A percentile compares a stretch with the other conserved stretches of the same genome.
Conservation (phyloP, 2,329 filamentous ascomycete genomes). For the Verticillium nubilum region DNA sequence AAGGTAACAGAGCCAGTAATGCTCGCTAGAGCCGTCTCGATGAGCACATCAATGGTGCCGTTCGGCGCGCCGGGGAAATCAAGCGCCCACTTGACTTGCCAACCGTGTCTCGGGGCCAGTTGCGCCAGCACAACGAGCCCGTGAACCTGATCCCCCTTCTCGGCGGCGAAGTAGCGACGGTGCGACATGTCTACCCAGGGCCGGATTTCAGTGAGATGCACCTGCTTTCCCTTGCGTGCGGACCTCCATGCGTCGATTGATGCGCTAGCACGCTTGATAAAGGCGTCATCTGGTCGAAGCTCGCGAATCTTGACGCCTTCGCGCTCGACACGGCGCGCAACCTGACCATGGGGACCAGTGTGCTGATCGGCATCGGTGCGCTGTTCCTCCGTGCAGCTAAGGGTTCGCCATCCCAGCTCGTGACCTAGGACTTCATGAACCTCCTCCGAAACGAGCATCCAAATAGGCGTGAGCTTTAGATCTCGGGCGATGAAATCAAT, state of each 20-base stretch:
- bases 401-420: slow-evolving; percentile 79
- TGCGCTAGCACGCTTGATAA: slow-evolving; percentile 64
- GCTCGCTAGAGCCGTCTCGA: slow-evolving; percentile 59
- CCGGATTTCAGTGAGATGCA: slow-evolving; percentile 83
- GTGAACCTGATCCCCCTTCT: slow-evolving; percentile 66
- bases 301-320: slow-evolving; percentile 80
- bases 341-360: slow-evolving; percentile 64
- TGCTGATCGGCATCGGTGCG: slow-evolving; percentile 73
- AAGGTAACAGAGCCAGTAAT: slow-evolving; percentile 67
- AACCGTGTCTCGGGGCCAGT: slow-evolving; percentile 74
- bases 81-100: slow-evolving; percentile 94
- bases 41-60: slow-evolving; percentile 79
- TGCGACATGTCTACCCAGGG: slow-evolving; percentile 84
- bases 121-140: slow-evolving; percentile 80
- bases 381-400: slow-evolving; percentile 86
- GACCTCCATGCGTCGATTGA: slow-evolving; percentile 75
- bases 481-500: slow-evolving; percentile 70
- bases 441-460: slow-evolving; percentile 78
- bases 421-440: slow-evolving; percentile 75
- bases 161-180: slow-evolving; percentile 78
- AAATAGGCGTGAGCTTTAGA: slow-evolving; percentile 68
- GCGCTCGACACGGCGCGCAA: slow-evolving; percentile 73
- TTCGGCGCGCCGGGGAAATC: slow-evolving; percentile 86
- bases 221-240: slow-evolving; percentile 74
- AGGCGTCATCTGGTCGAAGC: slow-evolving; percentile 61